Base-by-base conservation (phyloP, 768 basidiomycete genomes). In the Psilocybe cubensis region DNA sequence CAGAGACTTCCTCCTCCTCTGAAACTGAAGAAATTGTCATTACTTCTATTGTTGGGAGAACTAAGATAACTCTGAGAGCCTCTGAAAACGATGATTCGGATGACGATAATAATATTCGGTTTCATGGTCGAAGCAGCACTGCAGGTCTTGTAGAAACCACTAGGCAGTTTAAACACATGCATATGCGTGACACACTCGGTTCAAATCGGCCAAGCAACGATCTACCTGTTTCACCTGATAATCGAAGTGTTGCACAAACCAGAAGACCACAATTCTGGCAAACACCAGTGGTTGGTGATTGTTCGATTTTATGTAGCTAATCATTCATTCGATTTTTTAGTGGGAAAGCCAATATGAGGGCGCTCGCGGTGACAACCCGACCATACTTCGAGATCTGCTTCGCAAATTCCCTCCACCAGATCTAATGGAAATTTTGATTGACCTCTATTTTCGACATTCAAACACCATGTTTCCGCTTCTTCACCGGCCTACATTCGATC, bases 401-500 rank as follows among this genome's bases (percentile, higher is more conserved):
- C 60, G 68, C 40, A 70, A 75, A 66, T 87, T 90, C 46, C 94
- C 92, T 35, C 83, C 90, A 0, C 65, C 71, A 14, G 86, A 88
- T 56, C 81, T 94, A 17, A 81, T 81, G 7, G 65, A 71, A 25
- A 67, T 62, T 17, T 77, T 97, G 27, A 83, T 95, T 61, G 73
- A 83, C 35, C 74, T 87, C 25, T 94, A 85, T 68, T 96, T 96
- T 63, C 61, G 72, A 2, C 76, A 86, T 57, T 70, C 79, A 48
- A 89, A 93, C 64, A 64, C 68, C 25, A 75, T 83, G 31, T 77
- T 85, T 53, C 91, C 91, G 7, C 71, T 94, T 18, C 74, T 95
- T 25, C 91, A 94, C 66, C 80, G 79, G 20, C 84, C 84, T 4
- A 85, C 87, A 0, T 94, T 95, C 64, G 75, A 84, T 33, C 77